Conservation (phyloP, 768 basidiomycete genomes). For the Inosperma sp. region DNA sequence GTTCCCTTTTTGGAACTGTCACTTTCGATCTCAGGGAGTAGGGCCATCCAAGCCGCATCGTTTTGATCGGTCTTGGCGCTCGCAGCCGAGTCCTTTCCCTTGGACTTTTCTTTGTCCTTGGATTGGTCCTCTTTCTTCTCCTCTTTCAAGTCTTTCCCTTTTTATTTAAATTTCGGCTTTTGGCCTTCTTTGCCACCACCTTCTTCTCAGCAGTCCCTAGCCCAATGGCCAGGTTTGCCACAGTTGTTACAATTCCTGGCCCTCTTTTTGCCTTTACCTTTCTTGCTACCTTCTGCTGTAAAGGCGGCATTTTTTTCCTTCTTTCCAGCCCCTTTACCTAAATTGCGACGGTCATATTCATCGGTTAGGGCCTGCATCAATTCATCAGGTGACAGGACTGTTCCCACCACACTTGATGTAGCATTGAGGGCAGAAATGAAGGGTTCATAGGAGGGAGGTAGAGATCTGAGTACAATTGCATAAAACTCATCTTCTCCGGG, state of each 20-base stretch:
- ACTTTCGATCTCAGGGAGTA: background rate
- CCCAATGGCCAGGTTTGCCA: conserved; percentile 3
- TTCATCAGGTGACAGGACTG: conserved; percentile 19
- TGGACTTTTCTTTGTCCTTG: conserved; percentile 24
- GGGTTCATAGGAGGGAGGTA: conserved; percentile 32
- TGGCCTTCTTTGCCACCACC: conserved; percentile 38
- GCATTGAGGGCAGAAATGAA: conserved; percentile 27
- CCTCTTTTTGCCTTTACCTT: conserved; percentile 4
- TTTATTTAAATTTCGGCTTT: conserved; percentile 12
- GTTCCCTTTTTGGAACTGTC: background rate
- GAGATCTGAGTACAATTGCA: conserved; percentile 32
- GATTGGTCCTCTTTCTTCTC: conserved; percentile 9
- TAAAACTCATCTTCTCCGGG: conserved; percentile 29
- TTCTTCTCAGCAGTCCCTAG: conserved; percentile 1
- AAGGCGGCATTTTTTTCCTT: conserved; percentile 22
- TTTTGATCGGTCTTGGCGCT: conserved; percentile 2
- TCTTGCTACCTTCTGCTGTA: conserved; percentile 12
- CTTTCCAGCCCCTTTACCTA: conserved; percentile 16
- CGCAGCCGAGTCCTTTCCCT: conserved; percentile 12
- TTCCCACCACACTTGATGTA: conserved; percentile 18
- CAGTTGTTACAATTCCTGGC: conserved; percentile 5
- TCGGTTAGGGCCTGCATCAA: conserved; percentile 23
- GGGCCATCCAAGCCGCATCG: conserved; percentile 6
- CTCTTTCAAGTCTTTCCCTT: conserved; percentile 9
- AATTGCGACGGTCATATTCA: conserved; percentile 23